Evolutionary conservation across 192 early-diverging fungal species (phyloP), one percentile per base, ranked within the genome.

Genomic region (Spinellus fusiger): DNA sequence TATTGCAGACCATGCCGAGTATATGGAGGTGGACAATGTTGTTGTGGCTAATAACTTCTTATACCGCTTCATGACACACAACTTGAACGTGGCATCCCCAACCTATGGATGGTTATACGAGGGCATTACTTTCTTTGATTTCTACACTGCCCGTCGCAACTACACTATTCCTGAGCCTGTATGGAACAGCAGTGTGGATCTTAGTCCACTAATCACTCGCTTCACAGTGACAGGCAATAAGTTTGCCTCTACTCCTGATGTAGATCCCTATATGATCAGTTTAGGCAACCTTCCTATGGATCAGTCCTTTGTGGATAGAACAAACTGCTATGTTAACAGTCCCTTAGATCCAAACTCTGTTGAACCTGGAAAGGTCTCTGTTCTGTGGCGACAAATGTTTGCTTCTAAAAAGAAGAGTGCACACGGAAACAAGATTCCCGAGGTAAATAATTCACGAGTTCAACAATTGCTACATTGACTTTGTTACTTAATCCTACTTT

Each of bases 231-330:
- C 35, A 10, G 27, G 60, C 15, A 66, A 66, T 13, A 59, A 66
- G 22, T 66, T 66, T 37, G 65, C 15, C 20, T 23, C 65, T 44
- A 28, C 65, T 18, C n/a, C 10, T 9, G 57, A 26, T 7, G 3
- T 66, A 2, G 65, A 66, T 59, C 65, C 65, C 34, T 60, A 66
- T 15, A 57, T 66, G 6, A 66, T 66, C 31, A 66, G 57, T 34
- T 46, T 66, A 18, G 65, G 65, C 33, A 66, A 66, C 38, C 7
- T 66, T 34, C 40, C 59, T 60, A 28, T 33, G 6, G 26, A 22
- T 3, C 49, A 58, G 33, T 49, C 51, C 16, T 25, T 5, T 29
- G 47, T 66, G 16, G 57, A 60, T 33, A 32, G 28, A 1, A 59
- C 23, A 16, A 66, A 66, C 23, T 66, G 65, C 29, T 66, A 66